A percentile compares a stretch with the other conserved stretches of the same genome.
phyloP scores from a whole-genome alignment of 768 basidiomycete genomes.

The Daedalea quercina region DNA sequence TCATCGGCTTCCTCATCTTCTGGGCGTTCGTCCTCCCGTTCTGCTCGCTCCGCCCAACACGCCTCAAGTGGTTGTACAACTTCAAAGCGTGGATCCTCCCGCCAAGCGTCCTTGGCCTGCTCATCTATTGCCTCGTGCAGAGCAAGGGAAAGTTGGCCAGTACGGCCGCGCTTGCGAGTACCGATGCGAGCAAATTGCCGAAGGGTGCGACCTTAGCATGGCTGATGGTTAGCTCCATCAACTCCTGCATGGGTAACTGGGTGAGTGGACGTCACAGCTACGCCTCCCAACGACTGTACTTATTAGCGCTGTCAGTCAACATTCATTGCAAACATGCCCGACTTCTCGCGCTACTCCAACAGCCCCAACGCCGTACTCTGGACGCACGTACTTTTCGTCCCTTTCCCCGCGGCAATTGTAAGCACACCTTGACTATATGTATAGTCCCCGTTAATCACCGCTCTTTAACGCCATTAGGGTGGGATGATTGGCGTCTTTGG shows the following conservation, averaged over 20 bases:
- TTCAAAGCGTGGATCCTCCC: slow-evolving; percentile 14
- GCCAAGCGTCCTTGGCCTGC: slow-evolving; percentile 11
- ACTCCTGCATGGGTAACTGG: slow-evolving; percentile 15
- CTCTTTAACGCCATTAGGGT: slow-evolving; percentile 4
- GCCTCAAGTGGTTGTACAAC: slow-evolving; percentile 12
- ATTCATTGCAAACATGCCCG: slow-evolving; percentile 16
- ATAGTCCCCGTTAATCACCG: not conserved
- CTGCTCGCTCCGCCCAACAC: slow-evolving; percentile 12
- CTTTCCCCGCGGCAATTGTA: slow-evolving; percentile 14
- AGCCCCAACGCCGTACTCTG: slow-evolving; percentile 10
- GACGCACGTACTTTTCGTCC: slow-evolving; percentile 15
- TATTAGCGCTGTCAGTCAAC: slow-evolving; percentile 6
- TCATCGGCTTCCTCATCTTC: slow-evolving; percentile 14
- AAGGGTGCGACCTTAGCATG: slow-evolving; percentile 8
- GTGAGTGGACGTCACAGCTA: not conserved
- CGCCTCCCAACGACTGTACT: not conserved
- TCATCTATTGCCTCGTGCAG: slow-evolving; percentile 15
- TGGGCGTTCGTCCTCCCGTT: slow-evolving; percentile 14
- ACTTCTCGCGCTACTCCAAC: slow-evolving; percentile 13
- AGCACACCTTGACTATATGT: not conserved
- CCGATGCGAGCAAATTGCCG: slow-evolving; percentile 2
- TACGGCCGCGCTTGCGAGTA: slow-evolving; percentile 1
- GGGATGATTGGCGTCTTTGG: slow-evolving; percentile 16
- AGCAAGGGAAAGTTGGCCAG: slow-evolving; percentile 9
- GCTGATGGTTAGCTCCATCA: slow-evolving; percentile 14